phyloP scores from a whole-genome alignment of 2,329 filamentous ascomycete genomes.

The Arthrinium phaeospermum region DNA sequence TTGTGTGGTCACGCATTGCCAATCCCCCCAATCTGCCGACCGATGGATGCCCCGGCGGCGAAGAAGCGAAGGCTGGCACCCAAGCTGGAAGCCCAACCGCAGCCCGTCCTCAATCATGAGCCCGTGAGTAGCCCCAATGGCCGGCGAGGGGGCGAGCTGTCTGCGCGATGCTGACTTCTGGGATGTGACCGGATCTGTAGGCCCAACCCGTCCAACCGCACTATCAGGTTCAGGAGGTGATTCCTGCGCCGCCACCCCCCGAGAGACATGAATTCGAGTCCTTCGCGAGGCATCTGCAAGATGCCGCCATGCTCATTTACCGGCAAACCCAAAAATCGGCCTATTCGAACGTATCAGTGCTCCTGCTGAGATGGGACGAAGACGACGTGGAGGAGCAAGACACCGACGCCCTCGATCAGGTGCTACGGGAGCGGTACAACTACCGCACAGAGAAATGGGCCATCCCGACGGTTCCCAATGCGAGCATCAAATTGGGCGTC shows the following conservation, averaged over 20 bases:
- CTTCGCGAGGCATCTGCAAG: conserved; percentile 70
- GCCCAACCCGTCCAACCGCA: conserved; percentile 12
- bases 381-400: conserved; percentile 60
- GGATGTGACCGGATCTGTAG: conserved; percentile 18
- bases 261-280: conserved; percentile 69
- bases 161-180: conserved; percentile 26
- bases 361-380: conserved; percentile 68
- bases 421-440: conserved; percentile 65
- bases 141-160: neutral
- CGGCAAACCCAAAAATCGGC: conserved; percentile 64
- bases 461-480: conserved; percentile 64
- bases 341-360: conserved; percentile 64
- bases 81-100: conserved; percentile 41
- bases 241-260: conserved; percentile 35
- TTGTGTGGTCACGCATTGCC: conserved; percentile 14
- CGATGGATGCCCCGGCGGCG: conserved; percentile 41
- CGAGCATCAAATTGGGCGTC: conserved; percentile 66
- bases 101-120: conserved; percentile 36
- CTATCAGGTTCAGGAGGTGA: conserved; percentile 31
- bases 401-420: conserved; percentile 58
- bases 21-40: conserved; percentile 9
- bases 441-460: conserved; percentile 65
- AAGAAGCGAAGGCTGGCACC: conserved; percentile 48
- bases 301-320: conserved; percentile 71
- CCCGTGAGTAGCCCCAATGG: conserved; percentile 33